Conservation (phyloP, 257 asterid species). For the Vinca minor region DNA sequence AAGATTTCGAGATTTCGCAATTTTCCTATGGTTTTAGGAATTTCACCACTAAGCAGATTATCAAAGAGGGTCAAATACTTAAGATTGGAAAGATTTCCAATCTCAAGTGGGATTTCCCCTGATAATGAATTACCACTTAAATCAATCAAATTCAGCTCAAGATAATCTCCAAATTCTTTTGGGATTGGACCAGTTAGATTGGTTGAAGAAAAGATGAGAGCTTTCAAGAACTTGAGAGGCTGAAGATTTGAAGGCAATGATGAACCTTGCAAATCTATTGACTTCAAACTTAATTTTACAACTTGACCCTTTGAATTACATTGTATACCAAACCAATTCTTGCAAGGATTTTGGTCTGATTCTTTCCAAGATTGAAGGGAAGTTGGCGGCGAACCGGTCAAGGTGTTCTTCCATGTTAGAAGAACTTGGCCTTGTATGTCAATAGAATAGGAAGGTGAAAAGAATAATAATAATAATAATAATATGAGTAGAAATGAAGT, state of each 20-base stretch:
- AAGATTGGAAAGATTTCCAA: conserved; percentile 54
- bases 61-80: conserved; percentile 55
- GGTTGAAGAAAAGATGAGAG: conserved; percentile 61
- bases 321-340: conserved; percentile 63
- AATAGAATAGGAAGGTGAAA: conserved; percentile 39
- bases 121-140: conserved; percentile 60
- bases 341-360: conserved; percentile 50
- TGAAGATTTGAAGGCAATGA: conserved; percentile 67
- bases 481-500: conserved; percentile 15
- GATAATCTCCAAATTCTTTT: conserved; percentile 56
- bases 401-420: conserved; percentile 55
- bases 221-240: conserved; percentile 38
- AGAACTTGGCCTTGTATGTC: conserved; percentile 61
- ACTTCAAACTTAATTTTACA: conserved; percentile 40
- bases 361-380: conserved; percentile 53
- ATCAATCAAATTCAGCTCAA: conserved; percentile 40
- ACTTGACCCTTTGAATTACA: conserved; percentile 59
- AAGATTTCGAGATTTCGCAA: conserved; percentile 51
- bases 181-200: conserved; percentile 83
- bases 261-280: conserved; percentile 68
- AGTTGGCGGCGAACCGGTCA: conserved; percentile 35
- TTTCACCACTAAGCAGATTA: conserved; percentile 68
- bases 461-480: no score
- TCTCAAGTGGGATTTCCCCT: conserved; percentile 64
- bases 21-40: conserved; percentile 60